phyloP scores from a whole-genome alignment of 352 stramenopile genomes.

The Pythium graminicola region DNA sequence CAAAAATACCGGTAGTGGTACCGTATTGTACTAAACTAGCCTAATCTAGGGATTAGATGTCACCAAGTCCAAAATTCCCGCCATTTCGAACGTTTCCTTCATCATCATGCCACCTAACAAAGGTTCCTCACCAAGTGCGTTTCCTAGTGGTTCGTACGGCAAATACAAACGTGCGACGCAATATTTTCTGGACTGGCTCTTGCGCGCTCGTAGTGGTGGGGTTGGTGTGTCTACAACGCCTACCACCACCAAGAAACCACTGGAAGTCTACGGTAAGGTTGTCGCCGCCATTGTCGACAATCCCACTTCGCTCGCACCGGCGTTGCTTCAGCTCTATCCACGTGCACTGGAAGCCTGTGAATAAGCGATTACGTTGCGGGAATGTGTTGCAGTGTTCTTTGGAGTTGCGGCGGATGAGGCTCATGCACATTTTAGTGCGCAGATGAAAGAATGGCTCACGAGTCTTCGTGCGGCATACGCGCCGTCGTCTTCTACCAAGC shows the following conservation, averaged over 20 bases:
- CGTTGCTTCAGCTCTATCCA: constrained; percentile 7
- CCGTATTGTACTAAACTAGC: too few species aligned
- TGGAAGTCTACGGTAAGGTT: constrained; percentile 9
- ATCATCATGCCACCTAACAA: background rate
- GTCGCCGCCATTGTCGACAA: constrained; percentile 5
- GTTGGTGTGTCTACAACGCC: background rate
- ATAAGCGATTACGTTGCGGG: constrained; percentile 10
- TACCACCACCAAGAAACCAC: background rate
- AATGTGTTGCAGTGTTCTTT: constrained; percentile 4
- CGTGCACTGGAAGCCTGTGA: constrained; percentile 9
- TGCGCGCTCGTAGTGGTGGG: constrained; percentile 6
- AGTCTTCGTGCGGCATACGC: background rate
- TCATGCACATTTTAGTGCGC: constrained; percentile 8
- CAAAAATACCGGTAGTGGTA: too few species aligned
- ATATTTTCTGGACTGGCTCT: constrained; percentile 7
- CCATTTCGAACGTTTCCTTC: background rate
- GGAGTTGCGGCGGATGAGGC: background rate
- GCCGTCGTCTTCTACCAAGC: background rate
- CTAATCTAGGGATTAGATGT: too few species aligned
- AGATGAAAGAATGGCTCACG: background rate
- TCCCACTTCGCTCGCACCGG: constrained; percentile 2
- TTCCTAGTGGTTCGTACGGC: background rate
- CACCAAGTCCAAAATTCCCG: too few species aligned
- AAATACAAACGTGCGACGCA: constrained; percentile 8
- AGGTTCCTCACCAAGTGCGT: background rate